Conservation (phyloP, 2,329 filamentous ascomycete species). For the Gaeumannomyces tritici region DNA sequence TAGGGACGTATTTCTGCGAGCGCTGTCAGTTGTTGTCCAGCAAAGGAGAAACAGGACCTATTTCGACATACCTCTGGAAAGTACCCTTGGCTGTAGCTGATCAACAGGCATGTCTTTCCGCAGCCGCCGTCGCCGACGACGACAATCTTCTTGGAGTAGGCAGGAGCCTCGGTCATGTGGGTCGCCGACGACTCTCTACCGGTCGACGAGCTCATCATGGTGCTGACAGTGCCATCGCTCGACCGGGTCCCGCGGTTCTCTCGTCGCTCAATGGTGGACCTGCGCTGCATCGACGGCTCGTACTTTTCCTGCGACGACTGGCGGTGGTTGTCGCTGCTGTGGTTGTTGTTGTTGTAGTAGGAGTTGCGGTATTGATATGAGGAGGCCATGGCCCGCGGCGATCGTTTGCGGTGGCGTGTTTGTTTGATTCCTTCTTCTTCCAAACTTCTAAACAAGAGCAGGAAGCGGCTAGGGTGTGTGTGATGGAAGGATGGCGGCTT, state of each 20-base stretch:
- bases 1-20: constrained; percentile 93
- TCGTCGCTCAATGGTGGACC: constrained; percentile 27
- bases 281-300: constrained; percentile 26
- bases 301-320: constrained; percentile 27
- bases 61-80: constrained; percentile 74
- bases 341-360: constrained; percentile 29
- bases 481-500: neutral
- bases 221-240: constrained; percentile 87
- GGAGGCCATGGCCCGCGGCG: constrained; percentile 34
- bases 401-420: neutral
- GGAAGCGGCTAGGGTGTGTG: neutral
- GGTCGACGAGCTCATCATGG: constrained; percentile 65
- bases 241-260: constrained; percentile 51
- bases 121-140: constrained; percentile 97
- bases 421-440: neutral
- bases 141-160: constrained; percentile 98
- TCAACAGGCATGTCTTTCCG: constrained; percentile 96
- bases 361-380: constrained; percentile 43
- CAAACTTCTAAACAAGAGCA: neutral
- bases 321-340: constrained; percentile 1
- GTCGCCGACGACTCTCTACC: constrained; percentile 72
- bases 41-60: neutral
- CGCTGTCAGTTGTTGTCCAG: neutral
- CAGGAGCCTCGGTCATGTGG: constrained; percentile 72
- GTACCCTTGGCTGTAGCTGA: constrained; percentile 97